Conservation (phyloP, 2,329 filamentous ascomycete genomes). For the Trichoderma arundinaceum region DNA sequence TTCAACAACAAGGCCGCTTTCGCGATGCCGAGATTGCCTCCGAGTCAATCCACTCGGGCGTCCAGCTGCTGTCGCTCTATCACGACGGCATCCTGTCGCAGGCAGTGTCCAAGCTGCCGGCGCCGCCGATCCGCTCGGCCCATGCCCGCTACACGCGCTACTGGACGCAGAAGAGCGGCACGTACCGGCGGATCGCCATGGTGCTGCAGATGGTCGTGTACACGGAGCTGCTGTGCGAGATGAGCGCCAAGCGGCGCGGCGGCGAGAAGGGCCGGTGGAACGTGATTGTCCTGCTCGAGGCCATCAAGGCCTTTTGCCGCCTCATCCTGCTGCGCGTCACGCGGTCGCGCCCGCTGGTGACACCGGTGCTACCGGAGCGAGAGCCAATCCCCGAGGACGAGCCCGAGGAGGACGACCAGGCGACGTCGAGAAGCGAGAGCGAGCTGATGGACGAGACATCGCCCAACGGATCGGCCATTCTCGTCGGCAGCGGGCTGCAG, state of each 20-base stretch:
- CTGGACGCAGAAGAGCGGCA: conserved; percentile 66
- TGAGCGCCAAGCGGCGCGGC: conserved; percentile 86
- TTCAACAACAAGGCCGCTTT: conserved; percentile 69
- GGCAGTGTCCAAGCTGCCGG: conserved; percentile 63
- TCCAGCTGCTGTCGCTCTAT: conserved; percentile 89
- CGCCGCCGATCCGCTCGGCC: conserved; percentile 59
- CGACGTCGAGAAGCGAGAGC: conserved; percentile 48
- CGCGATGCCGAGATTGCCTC: conserved; percentile 94
- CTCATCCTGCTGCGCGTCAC: conserved; percentile 82
- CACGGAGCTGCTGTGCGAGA: conserved; percentile 95
- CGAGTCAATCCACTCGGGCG: conserved; percentile 85
- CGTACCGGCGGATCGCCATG: conserved; percentile 82
- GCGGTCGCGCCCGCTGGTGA: conserved; percentile 79
- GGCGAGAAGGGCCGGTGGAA: conserved; percentile 83
- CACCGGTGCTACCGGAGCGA: conserved; percentile 83
- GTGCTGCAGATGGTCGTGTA: conserved; percentile 90
- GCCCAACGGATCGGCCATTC: conserved; percentile 37
- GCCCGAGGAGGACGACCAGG: conserved; percentile 55
- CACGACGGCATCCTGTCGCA: conserved; percentile 85
- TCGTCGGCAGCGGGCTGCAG: conserved; percentile 29
- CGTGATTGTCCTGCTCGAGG: conserved; percentile 82
- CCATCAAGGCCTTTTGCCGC: conserved; percentile 83
- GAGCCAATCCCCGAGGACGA: conserved; percentile 71
- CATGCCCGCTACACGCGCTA: conserved; percentile 71
- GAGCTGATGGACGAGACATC: conserved; percentile 52